Evolutionary conservation across 1,284 basidiomycete genomes (phyloP).

Genomic region (Agaricales sp.): DNA sequence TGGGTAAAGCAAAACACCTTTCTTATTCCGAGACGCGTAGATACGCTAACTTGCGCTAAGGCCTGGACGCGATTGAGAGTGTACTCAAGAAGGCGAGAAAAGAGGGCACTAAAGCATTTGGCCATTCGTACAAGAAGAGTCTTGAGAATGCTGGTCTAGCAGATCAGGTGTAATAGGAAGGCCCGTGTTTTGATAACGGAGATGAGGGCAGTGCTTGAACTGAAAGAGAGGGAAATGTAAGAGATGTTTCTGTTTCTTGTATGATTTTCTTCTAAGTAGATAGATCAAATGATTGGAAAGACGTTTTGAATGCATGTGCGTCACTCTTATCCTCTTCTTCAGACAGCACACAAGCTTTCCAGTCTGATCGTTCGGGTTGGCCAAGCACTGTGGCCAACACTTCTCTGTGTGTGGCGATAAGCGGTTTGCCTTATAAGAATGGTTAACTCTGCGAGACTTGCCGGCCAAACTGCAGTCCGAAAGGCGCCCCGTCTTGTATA

Average conservation of each 20-base stretch:
- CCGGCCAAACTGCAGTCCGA: slow-evolving; percentile 91
- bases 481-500: slow-evolving; percentile 67
- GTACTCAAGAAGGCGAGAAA: slow-evolving; percentile 65
- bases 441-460: slow-evolving; percentile 29
- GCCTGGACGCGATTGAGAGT: slow-evolving; percentile 77
- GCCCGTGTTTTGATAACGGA: neutral
- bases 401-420: slow-evolving; percentile 37
- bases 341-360: slow-evolving; percentile 77
- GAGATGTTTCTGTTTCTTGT: no score
- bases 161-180: neutral
- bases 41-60: no score
- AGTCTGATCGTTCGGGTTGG: slow-evolving; percentile 73
- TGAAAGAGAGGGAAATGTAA: no score
- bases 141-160: neutral
- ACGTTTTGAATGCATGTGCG: slow-evolving; percentile 71
- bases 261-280: slow-evolving; percentile 13
- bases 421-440: slow-evolving; percentile 5
- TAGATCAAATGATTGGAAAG: slow-evolving; percentile 69
- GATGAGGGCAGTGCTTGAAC: slow-evolving; percentile 3
- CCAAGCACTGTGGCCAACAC: slow-evolving; percentile 68
- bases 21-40: no score
- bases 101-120: slow-evolving; percentile 48
- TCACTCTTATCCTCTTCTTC: slow-evolving; percentile 80
- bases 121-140: slow-evolving; percentile 24
- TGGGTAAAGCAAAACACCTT: no score